These are phyloP conservation scores for Hansenula lynferdii DNA, from an alignment of 1,139 yeast species.

Conservation along the genomic window DNA sequence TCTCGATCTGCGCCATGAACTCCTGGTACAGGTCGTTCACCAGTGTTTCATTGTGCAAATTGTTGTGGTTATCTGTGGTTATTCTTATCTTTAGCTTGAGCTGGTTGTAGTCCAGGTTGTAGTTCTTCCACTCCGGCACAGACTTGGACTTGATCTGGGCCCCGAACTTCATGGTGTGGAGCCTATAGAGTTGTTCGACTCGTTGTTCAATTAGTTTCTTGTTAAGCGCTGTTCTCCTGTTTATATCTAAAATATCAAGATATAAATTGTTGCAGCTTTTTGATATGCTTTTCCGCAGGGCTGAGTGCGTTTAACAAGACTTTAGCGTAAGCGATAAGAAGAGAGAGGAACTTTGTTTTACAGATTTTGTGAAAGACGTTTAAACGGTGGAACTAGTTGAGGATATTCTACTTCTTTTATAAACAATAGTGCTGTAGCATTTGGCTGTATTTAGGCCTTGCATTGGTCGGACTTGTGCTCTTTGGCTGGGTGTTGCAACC, in stretches of 20 bases:
- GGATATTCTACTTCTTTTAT: no score
- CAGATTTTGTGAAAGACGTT: no score
- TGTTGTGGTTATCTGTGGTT: constrained; percentile 29
- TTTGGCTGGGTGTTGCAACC: no score
- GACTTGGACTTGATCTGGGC: constrained; percentile 67
- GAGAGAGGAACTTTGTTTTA: no score
- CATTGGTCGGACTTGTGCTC: no score
- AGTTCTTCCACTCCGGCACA: constrained; percentile 83
- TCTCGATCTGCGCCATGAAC: constrained; percentile 46
- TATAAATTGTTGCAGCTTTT: background rate
- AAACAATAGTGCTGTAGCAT: no score
- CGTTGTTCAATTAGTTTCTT: no score
- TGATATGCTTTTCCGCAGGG: background rate
- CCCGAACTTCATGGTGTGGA: constrained; percentile 72
- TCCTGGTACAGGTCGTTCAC: constrained; percentile 27
- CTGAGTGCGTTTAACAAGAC: background rate
- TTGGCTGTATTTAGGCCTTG: no score
- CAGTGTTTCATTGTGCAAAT: constrained; percentile 13
- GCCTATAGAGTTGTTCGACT: background rate
- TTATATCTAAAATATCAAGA: no score
- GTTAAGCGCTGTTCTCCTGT: background rate
- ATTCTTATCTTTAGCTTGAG: constrained; percentile 56
- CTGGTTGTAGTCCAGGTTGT: constrained; percentile 79
- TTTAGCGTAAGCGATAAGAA: no score
- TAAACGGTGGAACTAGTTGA: no score